Conservation (phyloP, 1,139 yeast genomes). For the Debaryomyces fabryi region DNA sequence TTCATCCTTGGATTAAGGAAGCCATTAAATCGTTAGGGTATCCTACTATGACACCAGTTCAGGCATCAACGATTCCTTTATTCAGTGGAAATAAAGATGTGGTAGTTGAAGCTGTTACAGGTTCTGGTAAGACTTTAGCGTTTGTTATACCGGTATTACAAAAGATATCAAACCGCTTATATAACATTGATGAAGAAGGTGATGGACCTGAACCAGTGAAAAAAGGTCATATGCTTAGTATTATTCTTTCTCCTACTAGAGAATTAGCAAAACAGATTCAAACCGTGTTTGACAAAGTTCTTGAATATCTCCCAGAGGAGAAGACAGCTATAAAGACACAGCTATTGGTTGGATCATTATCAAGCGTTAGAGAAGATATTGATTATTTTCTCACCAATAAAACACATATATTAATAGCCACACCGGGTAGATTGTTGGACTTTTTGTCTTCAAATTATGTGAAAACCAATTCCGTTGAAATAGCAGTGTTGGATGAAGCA, state of each 20-base stretch:
- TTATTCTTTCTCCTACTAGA: slow-evolving; percentile 86
- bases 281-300: slow-evolving; percentile 60
- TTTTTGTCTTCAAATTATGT: slow-evolving; percentile 57
- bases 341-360: slow-evolving; percentile 77
- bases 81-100: slow-evolving; percentile 91
- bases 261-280: slow-evolving; percentile 88
- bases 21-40: slow-evolving; percentile 78
- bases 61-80: slow-evolving; percentile 91
- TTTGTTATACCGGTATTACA: slow-evolving; percentile 83
- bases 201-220: slow-evolving; percentile 37
- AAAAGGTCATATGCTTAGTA: slow-evolving; percentile 69
- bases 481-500: slow-evolving; percentile 88
- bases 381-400: slow-evolving; percentile 52
- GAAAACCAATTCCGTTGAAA: slow-evolving; percentile 64
- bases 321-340: slow-evolving; percentile 57
- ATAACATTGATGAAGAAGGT: slow-evolving; percentile 24
- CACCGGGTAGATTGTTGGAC: slow-evolving; percentile 89
- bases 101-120: slow-evolving; percentile 95
- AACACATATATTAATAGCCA: slow-evolving; percentile 83
- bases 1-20: slow-evolving; percentile 52
- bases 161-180: slow-evolving; percentile 44
- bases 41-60: slow-evolving; percentile 92
- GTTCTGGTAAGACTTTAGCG: slow-evolving; percentile 93
- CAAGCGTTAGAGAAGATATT: slow-evolving; percentile 73
- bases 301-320: slow-evolving; percentile 62